Percentiles rank a stretch among this genome's conserved stretches.
These are phyloP conservation scores for Talaromyces wortmannii DNA, from an alignment of 495 filamentous ascomycete species.

Conservation along the genomic window DNA sequence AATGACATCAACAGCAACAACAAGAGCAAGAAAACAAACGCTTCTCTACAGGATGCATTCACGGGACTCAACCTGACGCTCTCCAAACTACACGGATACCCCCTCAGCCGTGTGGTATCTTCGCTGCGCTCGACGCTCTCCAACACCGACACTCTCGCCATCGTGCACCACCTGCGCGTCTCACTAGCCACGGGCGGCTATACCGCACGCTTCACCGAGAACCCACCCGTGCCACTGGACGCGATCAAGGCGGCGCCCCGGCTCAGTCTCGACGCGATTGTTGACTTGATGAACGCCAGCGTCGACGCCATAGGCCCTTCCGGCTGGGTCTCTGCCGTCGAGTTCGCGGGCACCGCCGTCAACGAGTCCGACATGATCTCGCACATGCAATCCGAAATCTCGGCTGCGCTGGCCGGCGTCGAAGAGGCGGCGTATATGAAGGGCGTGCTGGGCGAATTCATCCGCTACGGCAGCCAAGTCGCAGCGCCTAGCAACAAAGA, in stretches of 20 bases:
- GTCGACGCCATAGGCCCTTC: slow-evolving; percentile 79
- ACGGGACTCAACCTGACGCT: slow-evolving; percentile 40
- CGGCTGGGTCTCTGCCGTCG: slow-evolving; percentile 64
- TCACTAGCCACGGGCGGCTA: slow-evolving; percentile 48
- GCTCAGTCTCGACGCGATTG: slow-evolving; percentile 47
- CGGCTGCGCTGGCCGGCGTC: slow-evolving; percentile 67
- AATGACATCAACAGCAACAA: slow-evolving; percentile 2
- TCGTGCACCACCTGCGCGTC: slow-evolving; percentile 68
- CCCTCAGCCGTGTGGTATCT: slow-evolving; percentile 45
- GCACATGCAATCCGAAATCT: slow-evolving; percentile 66
- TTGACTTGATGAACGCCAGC: slow-evolving; percentile 63
- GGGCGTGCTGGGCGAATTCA: slow-evolving; percentile 61
- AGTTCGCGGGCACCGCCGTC: slow-evolving; percentile 41
- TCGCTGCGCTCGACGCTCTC: slow-evolving; percentile 60
- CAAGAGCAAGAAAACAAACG: slow-evolving; percentile 4
- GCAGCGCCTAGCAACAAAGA: too few species aligned
- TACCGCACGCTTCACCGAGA: slow-evolving; percentile 36
- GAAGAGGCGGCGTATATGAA: slow-evolving; percentile 65
- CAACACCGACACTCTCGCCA: slow-evolving; percentile 58
- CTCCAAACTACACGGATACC: slow-evolving; percentile 58
- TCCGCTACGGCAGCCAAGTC: slow-evolving; percentile 51
- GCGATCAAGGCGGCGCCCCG: slow-evolving; percentile 42
- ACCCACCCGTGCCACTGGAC: slow-evolving; percentile 37
- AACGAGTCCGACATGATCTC: slow-evolving; percentile 56
- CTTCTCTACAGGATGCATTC: slow-evolving; percentile 28